Conservation (phyloP, 2,329 filamentous ascomycete species). For the Trichocomaceae sp. region DNA sequence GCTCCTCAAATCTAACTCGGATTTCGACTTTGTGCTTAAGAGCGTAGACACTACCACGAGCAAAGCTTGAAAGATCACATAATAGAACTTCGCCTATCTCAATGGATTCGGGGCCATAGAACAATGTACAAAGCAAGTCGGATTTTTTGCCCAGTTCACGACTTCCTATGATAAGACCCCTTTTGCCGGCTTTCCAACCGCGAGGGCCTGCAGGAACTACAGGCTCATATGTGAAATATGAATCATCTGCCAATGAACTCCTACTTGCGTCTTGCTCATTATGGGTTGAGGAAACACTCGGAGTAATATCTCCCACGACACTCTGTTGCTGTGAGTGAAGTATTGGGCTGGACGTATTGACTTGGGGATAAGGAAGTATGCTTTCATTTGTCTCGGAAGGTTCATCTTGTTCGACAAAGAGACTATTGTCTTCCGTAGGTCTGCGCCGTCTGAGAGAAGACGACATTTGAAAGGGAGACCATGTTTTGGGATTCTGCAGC, state of each 20-base stretch:
- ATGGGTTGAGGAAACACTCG: neutral
- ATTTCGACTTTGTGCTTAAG: constrained; percentile 16
- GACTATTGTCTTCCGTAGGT: constrained; percentile 7
- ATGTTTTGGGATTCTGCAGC: constrained; percentile 31
- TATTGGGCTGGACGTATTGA: neutral
- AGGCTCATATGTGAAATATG: neutral
- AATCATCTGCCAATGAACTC: neutral
- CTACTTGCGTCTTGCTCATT: neutral
- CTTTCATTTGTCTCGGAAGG: constrained; percentile 1
- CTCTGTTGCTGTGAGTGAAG: neutral
- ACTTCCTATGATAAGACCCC: neutral
- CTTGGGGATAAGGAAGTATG: neutral
- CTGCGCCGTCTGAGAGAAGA: constrained; percentile 3
- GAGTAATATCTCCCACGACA: neutral
- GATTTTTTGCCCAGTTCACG: constrained; percentile 18
- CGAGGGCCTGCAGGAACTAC: neutral
- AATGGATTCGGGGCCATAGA: constrained; percentile 24
- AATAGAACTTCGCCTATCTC: constrained; percentile 26
- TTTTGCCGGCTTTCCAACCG: neutral
- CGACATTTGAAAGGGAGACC: constrained; percentile 15
- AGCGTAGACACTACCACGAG: constrained; percentile 16
- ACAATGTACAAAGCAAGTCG: constrained; percentile 25
- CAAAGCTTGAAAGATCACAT: constrained; percentile 19
- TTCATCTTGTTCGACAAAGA: constrained; percentile 20
- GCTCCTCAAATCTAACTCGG: constrained; percentile 29